Percentiles rank a stretch among this genome's conserved stretches.
These are phyloP conservation scores for Alnus glutinosa DNA, from an alignment of 306 rosid species.

Conservation along the genomic window DNA sequence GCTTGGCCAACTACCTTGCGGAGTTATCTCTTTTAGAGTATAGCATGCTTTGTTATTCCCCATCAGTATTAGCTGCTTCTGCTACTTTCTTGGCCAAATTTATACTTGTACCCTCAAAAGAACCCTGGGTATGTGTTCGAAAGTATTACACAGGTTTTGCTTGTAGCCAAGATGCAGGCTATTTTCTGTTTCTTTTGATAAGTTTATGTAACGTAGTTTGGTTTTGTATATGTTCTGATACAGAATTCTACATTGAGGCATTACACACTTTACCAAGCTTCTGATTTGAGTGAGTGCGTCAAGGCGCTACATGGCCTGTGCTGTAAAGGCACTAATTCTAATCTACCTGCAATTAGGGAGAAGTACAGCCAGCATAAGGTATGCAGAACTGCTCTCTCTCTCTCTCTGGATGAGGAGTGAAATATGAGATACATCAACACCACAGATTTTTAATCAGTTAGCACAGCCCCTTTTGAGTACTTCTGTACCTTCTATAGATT, in stretches of 20 bases:
- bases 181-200: constrained; percentile 9
- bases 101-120: constrained; percentile 47
- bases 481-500: not conserved
- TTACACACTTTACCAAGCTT: constrained; percentile 62
- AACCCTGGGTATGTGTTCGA: constrained; percentile 62
- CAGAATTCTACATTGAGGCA: constrained; percentile 68
- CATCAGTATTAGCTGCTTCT: constrained; percentile 67
- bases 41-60: constrained; percentile 50
- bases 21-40: constrained; percentile 65
- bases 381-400: constrained; percentile 13
- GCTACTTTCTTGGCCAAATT: constrained; percentile 68
- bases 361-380: constrained; percentile 79
- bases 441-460: not conserved
- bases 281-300: constrained; percentile 70
- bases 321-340: constrained; percentile 35
- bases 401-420: constrained; percentile 1
- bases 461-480: not conserved
- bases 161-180: constrained; percentile 15
- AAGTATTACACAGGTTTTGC: constrained; percentile 10
- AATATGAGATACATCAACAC: not conserved
- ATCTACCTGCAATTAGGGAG: constrained; percentile 57
- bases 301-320: constrained; percentile 65
- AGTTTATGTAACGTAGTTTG: constrained; percentile 10
- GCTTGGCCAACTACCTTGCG: constrained; percentile 53
- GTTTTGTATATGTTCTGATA: constrained; percentile 15